A percentile compares a stretch with the other conserved stretches of the same genome.
Evolutionary conservation across 78 protist genomes (phyloP).

Genomic region (Dictyostelium brefeldianum): DNA sequence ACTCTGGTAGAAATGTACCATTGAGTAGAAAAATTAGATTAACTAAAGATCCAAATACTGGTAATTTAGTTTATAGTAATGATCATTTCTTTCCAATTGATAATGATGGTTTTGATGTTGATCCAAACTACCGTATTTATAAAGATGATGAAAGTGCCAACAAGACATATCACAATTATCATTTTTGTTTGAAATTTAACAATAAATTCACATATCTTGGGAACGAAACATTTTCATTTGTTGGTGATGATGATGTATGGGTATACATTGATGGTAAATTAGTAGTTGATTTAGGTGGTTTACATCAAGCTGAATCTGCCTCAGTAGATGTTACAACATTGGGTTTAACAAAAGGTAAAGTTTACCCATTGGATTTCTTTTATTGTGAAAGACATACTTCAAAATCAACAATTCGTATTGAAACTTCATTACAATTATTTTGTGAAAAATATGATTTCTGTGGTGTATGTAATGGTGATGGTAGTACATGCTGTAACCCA

Average conservation of each 20-base stretch:
- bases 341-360: conserved; percentile 17
- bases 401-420: conserved; percentile 28
- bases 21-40: background rate
- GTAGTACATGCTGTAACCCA: background rate
- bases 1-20: background rate
- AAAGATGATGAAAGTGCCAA: background rate
- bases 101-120: background rate
- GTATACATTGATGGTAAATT: conserved; percentile 45
- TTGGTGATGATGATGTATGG: conserved; percentile 79
- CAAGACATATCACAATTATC: conserved; percentile 48
- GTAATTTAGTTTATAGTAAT: background rate
- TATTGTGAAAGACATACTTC: conserved; percentile 68
- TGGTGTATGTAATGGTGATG: conserved; percentile 39
- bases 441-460: conserved; percentile 14
- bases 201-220: conserved; percentile 29
- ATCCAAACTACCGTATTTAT: background rate
- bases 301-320: conserved; percentile 18
- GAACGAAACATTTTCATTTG: conserved; percentile 40
- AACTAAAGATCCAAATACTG: background rate
- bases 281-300: conserved; percentile 75
- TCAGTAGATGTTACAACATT: background rate
- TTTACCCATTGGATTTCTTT: conserved; percentile 52
- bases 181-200: conserved; percentile 54
- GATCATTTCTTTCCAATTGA: conserved; percentile 15
- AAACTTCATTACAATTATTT: background rate